Conservation (phyloP, 768 basidiomycete genomes). For the Suillus occidentalis region DNA sequence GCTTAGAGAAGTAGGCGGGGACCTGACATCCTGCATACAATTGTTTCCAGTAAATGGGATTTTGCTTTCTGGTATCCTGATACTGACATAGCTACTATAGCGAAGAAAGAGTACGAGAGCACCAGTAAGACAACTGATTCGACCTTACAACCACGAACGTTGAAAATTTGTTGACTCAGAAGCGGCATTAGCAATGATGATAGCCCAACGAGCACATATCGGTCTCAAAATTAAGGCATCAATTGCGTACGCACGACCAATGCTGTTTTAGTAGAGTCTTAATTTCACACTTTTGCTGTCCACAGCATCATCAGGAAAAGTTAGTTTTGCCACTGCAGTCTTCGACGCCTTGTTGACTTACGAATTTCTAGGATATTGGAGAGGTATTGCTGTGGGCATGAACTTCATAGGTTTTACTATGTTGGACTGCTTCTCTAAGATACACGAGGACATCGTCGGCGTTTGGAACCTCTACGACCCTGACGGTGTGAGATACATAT, state of each 20-base stretch:
- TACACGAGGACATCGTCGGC: conserved; percentile 19
- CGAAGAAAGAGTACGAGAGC: not conserved
- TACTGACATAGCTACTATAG: not conserved
- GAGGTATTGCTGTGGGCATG: conserved; percentile 9
- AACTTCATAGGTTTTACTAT: conserved; percentile 14
- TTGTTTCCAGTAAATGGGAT: conserved; percentile 7
- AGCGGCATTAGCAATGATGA: conserved; percentile 8
- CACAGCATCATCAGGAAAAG: conserved; percentile 10
- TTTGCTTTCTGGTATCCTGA: not conserved
- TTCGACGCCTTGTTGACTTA: not conserved
- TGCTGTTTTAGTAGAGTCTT: not conserved
- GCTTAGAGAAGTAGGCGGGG: conserved; percentile 2
- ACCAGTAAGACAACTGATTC: conserved; percentile 7
- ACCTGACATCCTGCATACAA: conserved; percentile 1
- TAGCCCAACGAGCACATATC: conserved; percentile 10
- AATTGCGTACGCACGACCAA: conserved; percentile 1
- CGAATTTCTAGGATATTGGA: conserved; percentile 19
- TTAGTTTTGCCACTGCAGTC: not conserved
- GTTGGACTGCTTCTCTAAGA: conserved; percentile 13
- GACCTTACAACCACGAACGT: conserved; percentile 10
- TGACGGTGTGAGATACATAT: not conserved
- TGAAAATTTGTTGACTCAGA: conserved; percentile 7
- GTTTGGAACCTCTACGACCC: conserved; percentile 21
- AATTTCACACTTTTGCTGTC: not conserved
- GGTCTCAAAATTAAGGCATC: conserved; percentile 6